Evolutionary conservation across 2,329 filamentous ascomycete species (phyloP).

Genomic region (Trichoderma sp.): DNA sequence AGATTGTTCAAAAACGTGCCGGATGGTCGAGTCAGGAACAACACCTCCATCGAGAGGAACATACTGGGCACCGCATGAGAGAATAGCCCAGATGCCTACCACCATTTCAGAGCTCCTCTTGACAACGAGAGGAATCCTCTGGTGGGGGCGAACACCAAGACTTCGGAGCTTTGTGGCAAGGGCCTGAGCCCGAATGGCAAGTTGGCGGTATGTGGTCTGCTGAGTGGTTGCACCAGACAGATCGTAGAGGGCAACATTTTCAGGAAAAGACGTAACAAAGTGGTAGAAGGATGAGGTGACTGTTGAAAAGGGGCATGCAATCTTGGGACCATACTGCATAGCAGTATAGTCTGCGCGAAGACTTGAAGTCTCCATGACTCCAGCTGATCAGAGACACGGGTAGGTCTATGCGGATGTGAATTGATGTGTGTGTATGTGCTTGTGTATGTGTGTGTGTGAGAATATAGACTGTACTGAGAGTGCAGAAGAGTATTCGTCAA

Average conservation of each 20-base stretch:
- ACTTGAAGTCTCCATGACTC: conserved; percentile 32
- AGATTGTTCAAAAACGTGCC: conserved; percentile 54
- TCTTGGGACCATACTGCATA: conserved; percentile 26
- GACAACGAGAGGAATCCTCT: conserved; percentile 59
- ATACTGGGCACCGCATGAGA: conserved; percentile 63
- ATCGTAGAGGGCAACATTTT: conserved; percentile 46
- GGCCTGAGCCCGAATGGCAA: conserved; percentile 48
- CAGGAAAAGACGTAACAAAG: conserved; percentile 43
- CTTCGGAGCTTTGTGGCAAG: conserved; percentile 47
- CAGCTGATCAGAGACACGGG: not conserved
- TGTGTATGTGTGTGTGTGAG: not conserved
- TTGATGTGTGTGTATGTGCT: not conserved
- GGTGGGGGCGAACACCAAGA: conserved; percentile 48
- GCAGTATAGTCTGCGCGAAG: conserved; percentile 4
- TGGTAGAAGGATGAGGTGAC: conserved; percentile 46
- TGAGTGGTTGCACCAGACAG: conserved; percentile 37
- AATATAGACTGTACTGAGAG: not conserved
- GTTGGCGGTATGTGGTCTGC: conserved; percentile 51
- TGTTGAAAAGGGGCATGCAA: conserved; percentile 44
- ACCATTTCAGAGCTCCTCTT: conserved; percentile 61
- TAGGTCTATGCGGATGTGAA: not conserved
- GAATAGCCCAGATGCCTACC: conserved; percentile 58
- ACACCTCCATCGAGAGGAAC: conserved; percentile 62
- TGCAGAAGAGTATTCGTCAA: not conserved
- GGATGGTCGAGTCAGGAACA: conserved; percentile 52